These are phyloP conservation scores for Cyamopsis tetragonoloba DNA, from an alignment of 306 rosid genomes.

Conservation along the genomic window DNA sequence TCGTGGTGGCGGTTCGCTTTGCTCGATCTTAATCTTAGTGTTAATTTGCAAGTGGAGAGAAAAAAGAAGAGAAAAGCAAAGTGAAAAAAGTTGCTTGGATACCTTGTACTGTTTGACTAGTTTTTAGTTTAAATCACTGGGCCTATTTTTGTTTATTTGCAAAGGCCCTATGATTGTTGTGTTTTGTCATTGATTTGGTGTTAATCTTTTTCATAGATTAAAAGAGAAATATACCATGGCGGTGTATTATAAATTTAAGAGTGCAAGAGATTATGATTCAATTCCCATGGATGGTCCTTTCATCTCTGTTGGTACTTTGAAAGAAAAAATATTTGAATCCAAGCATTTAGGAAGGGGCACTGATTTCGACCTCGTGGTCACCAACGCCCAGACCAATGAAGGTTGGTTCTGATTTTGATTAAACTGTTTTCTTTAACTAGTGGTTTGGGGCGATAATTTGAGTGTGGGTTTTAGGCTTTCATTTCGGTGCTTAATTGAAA, in stretches of 20 bases:
- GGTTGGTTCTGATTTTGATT: conserved; percentile 85
- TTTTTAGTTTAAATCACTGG: conserved; percentile 56
- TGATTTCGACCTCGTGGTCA: conserved; percentile 98
- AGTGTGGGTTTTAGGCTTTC: conserved; percentile 12
- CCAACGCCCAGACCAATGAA: conserved; percentile 99
- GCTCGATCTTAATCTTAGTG: conserved; percentile 50
- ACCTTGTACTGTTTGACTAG: conserved; percentile 71
- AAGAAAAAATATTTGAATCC: conserved; percentile 96
- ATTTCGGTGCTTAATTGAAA: conserved; percentile 11
- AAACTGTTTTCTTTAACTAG: conserved; percentile 34
- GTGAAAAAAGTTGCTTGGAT: conserved; percentile 49
- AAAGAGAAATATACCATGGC: conserved; percentile 79
- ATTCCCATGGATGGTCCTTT: conserved; percentile 99
- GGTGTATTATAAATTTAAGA: conserved; percentile 99
- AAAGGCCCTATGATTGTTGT: conserved; percentile 58
- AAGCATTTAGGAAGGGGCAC: conserved; percentile 99
- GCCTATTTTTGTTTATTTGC: conserved; percentile 32
- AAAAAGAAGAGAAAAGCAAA: background rate
- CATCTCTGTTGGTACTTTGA: conserved; percentile 98
- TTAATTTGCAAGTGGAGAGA: conserved; percentile 37
- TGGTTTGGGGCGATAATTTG: conserved; percentile 30
- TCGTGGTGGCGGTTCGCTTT: conserved; percentile 67
- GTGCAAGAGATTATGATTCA: conserved; percentile 99
- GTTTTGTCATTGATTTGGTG: conserved; percentile 41
- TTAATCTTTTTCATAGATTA: conserved; percentile 41